These are phyloP conservation scores for Podila horticola DNA, from an alignment of 192 early-diverging fungal genomes.

Conservation along the genomic window DNA sequence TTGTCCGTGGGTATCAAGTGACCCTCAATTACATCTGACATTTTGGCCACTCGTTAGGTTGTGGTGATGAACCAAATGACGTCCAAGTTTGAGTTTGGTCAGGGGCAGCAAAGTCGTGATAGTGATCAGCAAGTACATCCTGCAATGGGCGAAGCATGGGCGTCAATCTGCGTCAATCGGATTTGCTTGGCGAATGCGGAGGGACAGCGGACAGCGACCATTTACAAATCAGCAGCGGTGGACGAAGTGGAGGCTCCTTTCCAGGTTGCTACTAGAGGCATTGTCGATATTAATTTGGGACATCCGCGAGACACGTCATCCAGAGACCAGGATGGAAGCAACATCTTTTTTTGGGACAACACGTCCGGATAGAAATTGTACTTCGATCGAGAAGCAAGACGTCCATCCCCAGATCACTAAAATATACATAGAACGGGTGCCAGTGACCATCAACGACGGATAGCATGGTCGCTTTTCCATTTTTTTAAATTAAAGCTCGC, in stretches of 20 bases:
- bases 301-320: too few species aligned
- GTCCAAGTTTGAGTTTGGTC: conserved; percentile 18
- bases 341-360: too few species aligned
- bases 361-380: too few species aligned
- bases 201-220: conserved; percentile 17
- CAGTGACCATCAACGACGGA: too few species aligned
- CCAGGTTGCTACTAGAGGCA: not conserved
- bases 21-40: not conserved
- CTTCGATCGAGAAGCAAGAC: too few species aligned
- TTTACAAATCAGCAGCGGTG: conserved; percentile 42
- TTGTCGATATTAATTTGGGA: too few species aligned
- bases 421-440: too few species aligned
- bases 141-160: conserved; percentile 50
- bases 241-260: conserved; percentile 21
- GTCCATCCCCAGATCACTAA: too few species aligned
- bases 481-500: too few species aligned
- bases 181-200: conserved; percentile 14
- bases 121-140: conserved; percentile 15
- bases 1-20: not conserved
- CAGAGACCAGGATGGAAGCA: too few species aligned
- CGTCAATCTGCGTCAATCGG: conserved; percentile 27
- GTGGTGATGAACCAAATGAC: conserved; percentile 54
- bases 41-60: conserved; percentile 4
- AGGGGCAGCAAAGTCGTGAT: not conserved
- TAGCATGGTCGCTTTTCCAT: too few species aligned